A percentile compares a stretch with the other conserved stretches of the same genome.
Evolutionary conservation across 176 grass and related monocot genomes (phyloP).

Genomic region (Chloris gayana): DNA sequence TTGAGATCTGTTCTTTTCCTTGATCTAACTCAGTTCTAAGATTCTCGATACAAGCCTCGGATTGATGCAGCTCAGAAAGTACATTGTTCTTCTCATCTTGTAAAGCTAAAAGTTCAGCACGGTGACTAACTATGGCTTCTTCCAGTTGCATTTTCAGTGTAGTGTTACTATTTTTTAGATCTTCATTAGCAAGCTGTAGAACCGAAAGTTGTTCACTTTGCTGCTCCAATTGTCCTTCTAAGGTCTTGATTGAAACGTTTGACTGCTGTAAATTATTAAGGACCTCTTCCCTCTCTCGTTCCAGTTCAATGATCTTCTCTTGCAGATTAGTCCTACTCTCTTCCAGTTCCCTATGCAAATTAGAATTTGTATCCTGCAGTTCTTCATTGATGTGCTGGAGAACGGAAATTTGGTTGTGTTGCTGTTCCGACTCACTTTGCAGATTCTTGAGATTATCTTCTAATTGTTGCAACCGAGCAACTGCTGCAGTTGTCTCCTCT

Average conservation of each 20-base stretch:
- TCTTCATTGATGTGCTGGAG: constrained; percentile 50
- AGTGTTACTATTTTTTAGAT: constrained; percentile 40
- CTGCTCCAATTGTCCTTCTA: constrained; percentile 45
- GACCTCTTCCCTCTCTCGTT: constrained; percentile 36
- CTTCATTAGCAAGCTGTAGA: constrained; percentile 48
- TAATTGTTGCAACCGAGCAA: constrained; percentile 38
- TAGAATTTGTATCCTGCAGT: constrained; percentile 41
- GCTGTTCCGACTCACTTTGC: constrained; percentile 45
- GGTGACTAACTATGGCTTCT: constrained; percentile 23
- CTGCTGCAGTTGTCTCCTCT: constrained; percentile 45
- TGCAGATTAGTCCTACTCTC: constrained; percentile 34
- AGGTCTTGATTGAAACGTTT: constrained; percentile 40
- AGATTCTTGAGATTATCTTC: constrained; percentile 40
- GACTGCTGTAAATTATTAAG: constrained; percentile 38
- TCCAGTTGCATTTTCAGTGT: constrained; percentile 38
- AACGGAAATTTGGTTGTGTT: constrained; percentile 40
- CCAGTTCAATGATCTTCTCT: constrained; percentile 34
- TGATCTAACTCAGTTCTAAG: constrained; percentile 51
- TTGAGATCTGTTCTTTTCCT: constrained; percentile 31
- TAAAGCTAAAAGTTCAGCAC: constrained; percentile 38
- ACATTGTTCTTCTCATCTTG: constrained; percentile 48
- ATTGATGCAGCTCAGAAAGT: constrained; percentile 45
- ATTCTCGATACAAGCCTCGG: constrained; percentile 45
- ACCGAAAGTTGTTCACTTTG: constrained; percentile 38
- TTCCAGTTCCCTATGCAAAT: constrained; percentile 49